phyloP scores from a whole-genome alignment of 2,329 filamentous ascomycete species.

The Ceratocystis cacaofunesta region DNA sequence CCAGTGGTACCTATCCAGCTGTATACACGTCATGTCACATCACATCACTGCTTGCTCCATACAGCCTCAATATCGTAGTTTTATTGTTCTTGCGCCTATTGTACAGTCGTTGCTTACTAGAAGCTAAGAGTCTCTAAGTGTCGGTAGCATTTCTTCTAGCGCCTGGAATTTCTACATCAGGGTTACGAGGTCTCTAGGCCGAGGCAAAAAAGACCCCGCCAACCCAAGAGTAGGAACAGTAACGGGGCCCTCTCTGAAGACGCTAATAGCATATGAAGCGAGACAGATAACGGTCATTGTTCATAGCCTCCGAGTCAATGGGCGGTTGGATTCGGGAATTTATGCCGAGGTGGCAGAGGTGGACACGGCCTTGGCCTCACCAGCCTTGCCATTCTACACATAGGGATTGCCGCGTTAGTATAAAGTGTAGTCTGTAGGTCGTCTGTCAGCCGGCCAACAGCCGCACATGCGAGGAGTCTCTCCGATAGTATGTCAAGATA shows the following conservation, averaged over 20 bases:
- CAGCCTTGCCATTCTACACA: conserved; percentile 73
- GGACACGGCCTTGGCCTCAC: conserved; percentile 56
- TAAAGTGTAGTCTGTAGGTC: background rate
- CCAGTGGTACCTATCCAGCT: no score
- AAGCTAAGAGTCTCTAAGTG: background rate
- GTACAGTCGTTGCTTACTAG: conserved; percentile 6
- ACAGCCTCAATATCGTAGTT: background rate
- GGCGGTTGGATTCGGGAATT: background rate
- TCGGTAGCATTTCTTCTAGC: background rate
- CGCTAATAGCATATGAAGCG: background rate
- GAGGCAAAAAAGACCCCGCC: background rate
- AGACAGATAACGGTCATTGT: background rate
- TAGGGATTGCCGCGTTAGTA: conserved; percentile 18
- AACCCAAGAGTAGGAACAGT: background rate
- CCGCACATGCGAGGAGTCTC: no score
- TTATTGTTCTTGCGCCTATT: conserved; percentile 12
- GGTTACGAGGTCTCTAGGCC: background rate
- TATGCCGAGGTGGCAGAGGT: conserved; percentile 28
- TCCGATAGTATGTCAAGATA: no score
- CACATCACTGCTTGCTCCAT: background rate
- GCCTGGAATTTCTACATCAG: background rate
- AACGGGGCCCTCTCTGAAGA: background rate
- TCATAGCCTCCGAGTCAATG: background rate
- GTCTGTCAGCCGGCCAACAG: background rate
- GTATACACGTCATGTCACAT: background rate